Percentiles rank a stretch among this genome's conserved stretches.
phyloP scores from a whole-genome alignment of 140 eudicot genomes.

The Oenanthe javanica region DNA sequence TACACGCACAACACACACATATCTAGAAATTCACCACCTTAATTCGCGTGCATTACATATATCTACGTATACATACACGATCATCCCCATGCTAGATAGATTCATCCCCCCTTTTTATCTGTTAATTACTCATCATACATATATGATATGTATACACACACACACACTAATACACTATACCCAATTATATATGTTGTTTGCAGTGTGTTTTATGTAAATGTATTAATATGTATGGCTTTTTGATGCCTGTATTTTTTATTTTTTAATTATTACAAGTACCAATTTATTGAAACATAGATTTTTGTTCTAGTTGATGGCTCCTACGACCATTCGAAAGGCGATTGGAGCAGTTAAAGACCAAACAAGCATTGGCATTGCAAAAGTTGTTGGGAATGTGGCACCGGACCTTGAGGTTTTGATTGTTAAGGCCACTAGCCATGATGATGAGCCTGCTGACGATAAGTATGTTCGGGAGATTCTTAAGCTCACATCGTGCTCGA shows the following conservation, averaged over 20 bases:
- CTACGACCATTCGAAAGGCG: constrained; percentile 51
- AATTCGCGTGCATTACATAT: neutral
- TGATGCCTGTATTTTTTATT: neutral
- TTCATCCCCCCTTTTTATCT: neutral
- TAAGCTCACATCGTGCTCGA: constrained; percentile 24
- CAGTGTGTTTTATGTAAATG: too few species aligned
- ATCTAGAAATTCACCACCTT: neutral
- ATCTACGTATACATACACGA: neutral
- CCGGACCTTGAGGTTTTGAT: constrained; percentile 62
- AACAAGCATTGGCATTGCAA: constrained; percentile 67
- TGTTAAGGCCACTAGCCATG: constrained; percentile 61
- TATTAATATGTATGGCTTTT: too few species aligned
- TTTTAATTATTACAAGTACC: too few species aligned
- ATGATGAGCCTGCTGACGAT: constrained; percentile 45
- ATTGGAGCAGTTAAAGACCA: constrained; percentile 72
- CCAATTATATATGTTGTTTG: neutral
- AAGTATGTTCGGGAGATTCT: constrained; percentile 43
- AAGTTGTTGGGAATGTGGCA: constrained; percentile 52
- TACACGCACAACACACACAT: neutral
- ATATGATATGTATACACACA: too few species aligned
- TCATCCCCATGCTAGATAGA: neutral
- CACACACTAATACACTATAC: neutral
- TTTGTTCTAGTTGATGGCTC: constrained; percentile 28
- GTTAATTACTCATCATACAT: neutral
- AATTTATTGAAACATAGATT: too few species aligned